Percentiles rank a stretch among this genome's conserved stretches.
Evolutionary conservation across 345 rosid genomes (phyloP).

Genomic region (Zanthoxylum bungeanum): DNA sequence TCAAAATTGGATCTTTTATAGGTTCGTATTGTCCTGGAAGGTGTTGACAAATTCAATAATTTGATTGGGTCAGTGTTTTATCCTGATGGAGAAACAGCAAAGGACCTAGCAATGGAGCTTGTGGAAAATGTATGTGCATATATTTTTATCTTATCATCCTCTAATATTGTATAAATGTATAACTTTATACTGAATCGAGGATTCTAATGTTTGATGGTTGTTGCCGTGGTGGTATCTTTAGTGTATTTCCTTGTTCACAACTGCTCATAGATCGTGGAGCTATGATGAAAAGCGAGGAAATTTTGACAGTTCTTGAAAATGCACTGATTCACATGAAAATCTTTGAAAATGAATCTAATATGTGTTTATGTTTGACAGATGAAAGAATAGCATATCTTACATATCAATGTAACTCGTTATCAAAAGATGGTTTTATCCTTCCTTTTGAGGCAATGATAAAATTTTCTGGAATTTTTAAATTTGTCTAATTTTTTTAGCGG

Average conservation of each 20-base stretch:
- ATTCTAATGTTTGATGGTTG: not conserved
- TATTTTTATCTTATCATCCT: slow-evolving; percentile 2
- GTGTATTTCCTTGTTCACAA: not conserved
- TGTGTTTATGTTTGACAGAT: not conserved
- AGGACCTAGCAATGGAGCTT: slow-evolving; percentile 91
- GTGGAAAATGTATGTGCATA: slow-evolving; percentile 66
- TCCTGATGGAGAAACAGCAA: slow-evolving; percentile 80
- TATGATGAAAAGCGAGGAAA: not conserved
- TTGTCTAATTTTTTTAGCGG: not conserved
- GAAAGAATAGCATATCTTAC: not conserved
- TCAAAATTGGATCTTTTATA: slow-evolving; percentile 28
- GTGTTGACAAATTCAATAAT: slow-evolving; percentile 89
- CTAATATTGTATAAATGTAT: not conserved
- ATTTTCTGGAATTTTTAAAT: not conserved
- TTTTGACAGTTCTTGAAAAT: not conserved
- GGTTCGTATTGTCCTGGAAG: slow-evolving; percentile 98
- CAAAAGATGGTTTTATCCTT: not conserved
- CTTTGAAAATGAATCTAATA: not conserved
- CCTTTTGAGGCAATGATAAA: not conserved
- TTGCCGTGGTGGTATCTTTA: not conserved
- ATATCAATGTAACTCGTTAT: not conserved
- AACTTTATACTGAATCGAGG: not conserved
- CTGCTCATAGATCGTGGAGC: not conserved
- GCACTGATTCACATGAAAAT: not conserved
- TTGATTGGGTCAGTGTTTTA: slow-evolving; percentile 93